Base-by-base conservation (phyloP, 2,329 filamentous ascomycete genomes). In the Boeremia lycopersici region DNA sequence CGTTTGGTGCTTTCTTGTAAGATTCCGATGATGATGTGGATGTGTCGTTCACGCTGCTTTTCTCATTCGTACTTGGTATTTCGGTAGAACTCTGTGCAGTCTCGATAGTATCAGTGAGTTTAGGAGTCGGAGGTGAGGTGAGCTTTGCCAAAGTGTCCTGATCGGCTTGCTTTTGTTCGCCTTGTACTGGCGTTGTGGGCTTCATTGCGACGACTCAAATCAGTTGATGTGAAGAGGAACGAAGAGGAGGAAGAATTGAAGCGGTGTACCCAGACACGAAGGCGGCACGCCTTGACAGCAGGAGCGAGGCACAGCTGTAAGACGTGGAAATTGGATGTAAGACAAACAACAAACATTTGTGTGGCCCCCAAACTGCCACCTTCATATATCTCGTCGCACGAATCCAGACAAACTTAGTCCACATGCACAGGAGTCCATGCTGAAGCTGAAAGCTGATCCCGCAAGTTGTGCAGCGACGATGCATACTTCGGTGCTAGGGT, bases 291-390 rank as follows among this genome's bases (percentile, higher is more conserved):
- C 39, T 43, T 44, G 38, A 29, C 39, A 26, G 48, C 48, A 47
- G 44, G 34, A 28, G 25, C 38, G 51, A 48, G 51, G 51, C 51
- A 48, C 51, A 48, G 44, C 39, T 25, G 49, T 43, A 33, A 48
- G 51, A 43, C 19, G 39, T 44, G 44, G 44, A 48, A n/a, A 53
- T 48, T 47, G 10, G 19, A n/a, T 30, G 51, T 48, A 48, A 53
- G 51, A 44, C 44, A 44, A 31, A 42, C 35, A 42, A 53, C 36
- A 30, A 47, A 47, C 26, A 33, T 13, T 44, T 13, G 28, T 26
- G 9, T 38, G 48, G 38, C 31, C 39, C 39, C 44, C 38, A 53
- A 34, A 38, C n/a, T 25, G 33, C 13, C 13, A 26, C 39, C 15
- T 53, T 34, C 33, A 36, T 38, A 48, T 53, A 38, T 40, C 15